These are phyloP conservation scores for Conoideocrella luteorostrata DNA, from an alignment of 2,329 filamentous ascomycete genomes.

Conservation along the genomic window DNA sequence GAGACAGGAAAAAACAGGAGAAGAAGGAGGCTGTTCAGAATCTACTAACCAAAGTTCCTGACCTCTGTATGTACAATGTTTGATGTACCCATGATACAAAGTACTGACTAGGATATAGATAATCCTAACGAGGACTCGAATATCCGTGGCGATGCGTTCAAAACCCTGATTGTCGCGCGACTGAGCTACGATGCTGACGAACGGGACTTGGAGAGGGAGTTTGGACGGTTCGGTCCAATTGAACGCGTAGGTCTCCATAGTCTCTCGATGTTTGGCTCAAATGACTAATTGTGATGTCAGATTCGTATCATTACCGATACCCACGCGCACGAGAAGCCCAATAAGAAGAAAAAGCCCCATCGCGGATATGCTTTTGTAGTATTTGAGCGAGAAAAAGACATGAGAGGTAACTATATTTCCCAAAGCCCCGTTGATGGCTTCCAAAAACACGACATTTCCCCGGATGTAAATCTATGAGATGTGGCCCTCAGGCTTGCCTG, in stretches of 20 bases:
- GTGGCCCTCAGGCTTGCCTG: conserved; percentile 38
- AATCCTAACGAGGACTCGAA: conserved; percentile 81
- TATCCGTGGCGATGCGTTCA: conserved; percentile 88
- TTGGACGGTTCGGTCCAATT: conserved; percentile 87
- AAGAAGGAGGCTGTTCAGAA: conserved; percentile 64
- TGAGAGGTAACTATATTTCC: conserved; percentile 76
- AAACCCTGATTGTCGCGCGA: conserved; percentile 86
- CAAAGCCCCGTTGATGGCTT: conserved; percentile 17
- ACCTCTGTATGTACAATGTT: conserved; percentile 47
- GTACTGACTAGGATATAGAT: conserved; percentile 41
- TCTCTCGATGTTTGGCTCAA: background rate
- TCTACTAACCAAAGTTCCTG: conserved; percentile 56
- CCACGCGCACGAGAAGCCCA: conserved; percentile 59
- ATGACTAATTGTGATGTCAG: conserved; percentile 34
- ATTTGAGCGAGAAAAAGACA: conserved; percentile 94
- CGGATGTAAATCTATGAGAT: conserved; percentile 24
- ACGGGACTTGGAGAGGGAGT: conserved; percentile 87
- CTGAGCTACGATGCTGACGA: conserved; percentile 85
- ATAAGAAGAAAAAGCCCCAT: conserved; percentile 75
- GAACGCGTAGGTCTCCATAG: conserved; percentile 61
- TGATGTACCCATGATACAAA: background rate
- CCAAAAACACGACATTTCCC: conserved; percentile 4
- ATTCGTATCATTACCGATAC: conserved; percentile 83
- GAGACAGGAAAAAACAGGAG: conserved; percentile 77
- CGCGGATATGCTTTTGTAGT: conserved; percentile 95